Evolutionary conservation across 768 basidiomycete genomes (phyloP), one percentile per base, ranked within the genome.

Genomic region (Galerina marginata): DNA sequence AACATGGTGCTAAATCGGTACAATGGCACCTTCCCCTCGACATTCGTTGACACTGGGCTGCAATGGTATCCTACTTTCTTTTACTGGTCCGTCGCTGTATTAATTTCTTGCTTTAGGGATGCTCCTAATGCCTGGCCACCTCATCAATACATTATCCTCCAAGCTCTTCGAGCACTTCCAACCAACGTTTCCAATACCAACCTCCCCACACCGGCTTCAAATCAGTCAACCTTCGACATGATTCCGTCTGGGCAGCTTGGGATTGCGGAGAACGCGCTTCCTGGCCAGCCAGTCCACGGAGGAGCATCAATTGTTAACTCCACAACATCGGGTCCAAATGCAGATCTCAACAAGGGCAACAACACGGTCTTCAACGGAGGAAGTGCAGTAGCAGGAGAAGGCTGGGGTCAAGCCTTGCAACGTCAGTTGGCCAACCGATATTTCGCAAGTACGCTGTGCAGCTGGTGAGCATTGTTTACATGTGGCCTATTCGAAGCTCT

Each of bases 41-140:
- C 92, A 0, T 92, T 96, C 65, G 67, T 93, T 9, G 81, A 86
- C 60, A 89, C 88, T 0, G 93, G 93, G 10, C 78, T 88, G 62
- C 92, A 96, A 77, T 96, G 95, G 93, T 88, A 59, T 2, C 20
- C 25, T 57, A 33, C 11, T 26, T 4, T 15, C 56, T 12, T n/a
- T 14, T n/a, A 46, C n/a, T 14, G 26, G 4, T 46, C 6, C 20
- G 10, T 25, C 6, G 43, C 36, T 61, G 38, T 11, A 12, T 11
- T 43, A 38, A 11, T 16, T 49, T 33, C 25, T 20, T 9, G 38
- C 43, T 20, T 43, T 38, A 90, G 89, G 91, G 91, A 93, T 68
- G 84, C 89, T 25, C 93, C 94, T n/a, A 95, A 95, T 67, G 74
- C 89, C 1, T 97, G 93, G 94, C 92, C 92, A 15, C 90, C 91